These are phyloP conservation scores for Boletellus sp. DNA, from an alignment of 768 basidiomycete species.

Conservation along the genomic window DNA sequence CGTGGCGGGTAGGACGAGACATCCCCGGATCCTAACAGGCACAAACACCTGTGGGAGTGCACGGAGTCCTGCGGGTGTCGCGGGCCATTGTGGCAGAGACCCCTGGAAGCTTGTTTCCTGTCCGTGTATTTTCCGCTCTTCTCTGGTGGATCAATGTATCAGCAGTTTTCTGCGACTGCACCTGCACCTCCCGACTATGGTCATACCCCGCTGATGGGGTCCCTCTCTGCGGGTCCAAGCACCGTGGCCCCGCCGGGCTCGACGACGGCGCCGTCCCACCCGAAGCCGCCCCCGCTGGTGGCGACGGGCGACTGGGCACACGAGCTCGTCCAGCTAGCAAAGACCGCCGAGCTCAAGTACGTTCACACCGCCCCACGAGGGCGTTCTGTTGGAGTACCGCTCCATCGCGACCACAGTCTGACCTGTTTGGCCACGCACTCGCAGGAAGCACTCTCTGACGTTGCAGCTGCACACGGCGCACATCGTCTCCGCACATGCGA, in stretches of 20 bases:
- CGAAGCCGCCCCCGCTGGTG: slow-evolving; percentile 50
- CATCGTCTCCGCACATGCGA: slow-evolving; percentile 78
- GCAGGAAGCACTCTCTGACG: slow-evolving; percentile 78
- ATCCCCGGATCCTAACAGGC: slow-evolving; percentile 29
- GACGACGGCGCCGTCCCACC: slow-evolving; percentile 22
- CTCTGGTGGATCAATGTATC: slow-evolving; percentile 30
- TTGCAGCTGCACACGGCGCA: slow-evolving; percentile 85
- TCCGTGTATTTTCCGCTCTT: slow-evolving; percentile 22
- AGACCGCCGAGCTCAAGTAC: slow-evolving; percentile 85
- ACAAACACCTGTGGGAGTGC: slow-evolving; percentile 27
- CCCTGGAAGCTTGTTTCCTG: slow-evolving; percentile 28
- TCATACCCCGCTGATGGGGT: slow-evolving; percentile 29
- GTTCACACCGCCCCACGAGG: slow-evolving; percentile 27
- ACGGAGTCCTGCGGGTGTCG: slow-evolving; percentile 19
- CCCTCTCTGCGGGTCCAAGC: slow-evolving; percentile 32
- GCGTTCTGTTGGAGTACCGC: not conserved
- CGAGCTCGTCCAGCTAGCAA: slow-evolving; percentile 80
- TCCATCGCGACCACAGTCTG: slow-evolving; percentile 9
- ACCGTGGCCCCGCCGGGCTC: slow-evolving; percentile 32
- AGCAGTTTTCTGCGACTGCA: slow-evolving; percentile 32
- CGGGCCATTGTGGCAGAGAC: slow-evolving; percentile 12
- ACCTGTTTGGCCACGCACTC: slow-evolving; percentile 3
- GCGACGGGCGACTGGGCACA: slow-evolving; percentile 86
- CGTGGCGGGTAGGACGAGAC: not conserved
- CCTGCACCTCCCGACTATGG: slow-evolving; percentile 34